phyloP scores from a whole-genome alignment of 306 rosid genomes.

The Leucaena leucocephala region DNA sequence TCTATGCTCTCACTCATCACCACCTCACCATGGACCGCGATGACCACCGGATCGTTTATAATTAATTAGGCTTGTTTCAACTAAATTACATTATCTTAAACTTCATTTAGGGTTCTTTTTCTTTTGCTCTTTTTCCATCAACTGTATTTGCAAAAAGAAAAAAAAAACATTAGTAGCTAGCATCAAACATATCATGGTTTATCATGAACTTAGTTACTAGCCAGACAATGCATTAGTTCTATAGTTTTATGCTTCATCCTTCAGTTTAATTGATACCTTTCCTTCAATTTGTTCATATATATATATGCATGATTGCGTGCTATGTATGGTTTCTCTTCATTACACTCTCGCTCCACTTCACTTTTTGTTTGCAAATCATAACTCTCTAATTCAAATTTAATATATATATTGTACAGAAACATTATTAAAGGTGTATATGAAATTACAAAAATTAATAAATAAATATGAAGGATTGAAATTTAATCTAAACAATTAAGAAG shows the following conservation, averaged over 20 bases:
- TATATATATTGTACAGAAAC: background rate
- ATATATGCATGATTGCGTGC: background rate
- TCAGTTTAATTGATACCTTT: background rate
- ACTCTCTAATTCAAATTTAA: background rate
- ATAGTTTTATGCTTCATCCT: background rate
- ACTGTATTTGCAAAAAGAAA: slow-evolving; percentile 10
- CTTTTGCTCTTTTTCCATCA: background rate
- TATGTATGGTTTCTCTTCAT: background rate
- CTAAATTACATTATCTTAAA: slow-evolving; percentile 7
- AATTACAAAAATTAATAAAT: background rate
- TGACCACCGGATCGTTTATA: background rate
- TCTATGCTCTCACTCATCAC: slow-evolving; percentile 30
- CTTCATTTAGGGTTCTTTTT: background rate
- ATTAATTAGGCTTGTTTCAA: slow-evolving; percentile 29
- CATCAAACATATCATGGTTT: slow-evolving; percentile 38
- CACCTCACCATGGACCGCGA: slow-evolving; percentile 1
- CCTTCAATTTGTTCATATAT: background rate
- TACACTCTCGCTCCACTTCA: background rate
- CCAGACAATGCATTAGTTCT: slow-evolving; percentile 23
- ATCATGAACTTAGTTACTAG: slow-evolving; percentile 36
- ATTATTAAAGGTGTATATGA: background rate
- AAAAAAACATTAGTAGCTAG: background rate
- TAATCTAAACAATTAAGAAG: background rate
- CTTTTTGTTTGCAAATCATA: background rate
- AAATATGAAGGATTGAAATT: background rate